Conservation (phyloP, 192 early-diverging fungal species). For the Coemansia sp. region DNA sequence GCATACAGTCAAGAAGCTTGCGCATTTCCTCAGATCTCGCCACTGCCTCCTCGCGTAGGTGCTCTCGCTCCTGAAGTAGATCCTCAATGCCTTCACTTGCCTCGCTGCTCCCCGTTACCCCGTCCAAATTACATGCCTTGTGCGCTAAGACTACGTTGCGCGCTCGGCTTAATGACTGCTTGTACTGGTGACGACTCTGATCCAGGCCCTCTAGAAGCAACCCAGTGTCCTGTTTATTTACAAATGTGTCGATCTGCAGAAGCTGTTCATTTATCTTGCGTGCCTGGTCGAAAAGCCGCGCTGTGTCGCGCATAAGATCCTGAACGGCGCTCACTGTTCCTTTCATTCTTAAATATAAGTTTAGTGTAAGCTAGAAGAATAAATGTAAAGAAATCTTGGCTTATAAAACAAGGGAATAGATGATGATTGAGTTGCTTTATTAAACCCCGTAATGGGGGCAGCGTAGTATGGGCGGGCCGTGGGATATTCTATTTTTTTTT, state of each 20-base stretch:
- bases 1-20: conserved; percentile 37
- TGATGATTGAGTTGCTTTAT: too few relatives aligned
- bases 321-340: conserved; percentile 34
- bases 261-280: conserved; percentile 38
- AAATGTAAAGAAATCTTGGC: too few relatives aligned
- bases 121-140: not conserved
- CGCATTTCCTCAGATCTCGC: conserved; percentile 34
- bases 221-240: conserved; percentile 9
- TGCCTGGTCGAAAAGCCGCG: conserved; percentile 42
- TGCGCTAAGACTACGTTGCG: conserved; percentile 10
- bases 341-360: conserved; percentile 17
- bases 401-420: too few relatives aligned
- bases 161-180: conserved; percentile 21
- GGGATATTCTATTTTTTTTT: too few relatives aligned
- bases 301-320: conserved; percentile 51
- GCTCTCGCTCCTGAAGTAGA: conserved; percentile 25
- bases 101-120: not conserved
- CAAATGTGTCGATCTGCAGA: conserved; percentile 42
- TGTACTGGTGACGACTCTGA: conserved; percentile 28
- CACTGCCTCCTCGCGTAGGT: conserved; percentile 24
- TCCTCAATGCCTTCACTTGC: conserved; percentile 2
- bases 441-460: too few relatives aligned
- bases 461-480: too few relatives aligned
- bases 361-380: too few relatives aligned
- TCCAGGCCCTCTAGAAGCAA: conserved; percentile 27